Evolutionary conservation across 2,329 filamentous ascomycete species (phyloP), one percentile per base, ranked within the genome.

Genomic region (Ambrosiella xylebori): DNA sequence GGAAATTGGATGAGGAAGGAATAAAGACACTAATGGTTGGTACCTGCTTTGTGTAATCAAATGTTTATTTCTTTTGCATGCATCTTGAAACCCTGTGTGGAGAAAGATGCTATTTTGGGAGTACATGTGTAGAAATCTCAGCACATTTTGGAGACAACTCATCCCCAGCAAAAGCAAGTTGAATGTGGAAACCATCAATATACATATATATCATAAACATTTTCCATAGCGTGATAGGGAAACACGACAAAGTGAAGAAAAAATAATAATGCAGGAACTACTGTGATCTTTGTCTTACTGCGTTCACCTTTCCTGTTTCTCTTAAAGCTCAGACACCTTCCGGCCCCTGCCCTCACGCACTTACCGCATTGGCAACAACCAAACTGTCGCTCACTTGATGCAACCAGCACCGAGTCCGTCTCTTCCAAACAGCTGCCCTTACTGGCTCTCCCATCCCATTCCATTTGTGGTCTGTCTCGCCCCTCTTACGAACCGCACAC

Each of bases 1-100:
- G 15, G 11, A 35, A n/a, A 45, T 19, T 13, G 13, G 17, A 9
- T 27, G 11, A 36, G 41, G 13, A 39, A 44, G 44, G n/a, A 47
- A 27, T 35, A 56, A 38, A 27, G 8, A 47, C 40, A 7, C 36
- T 41, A 11, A 40, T 3, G 9, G 47, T 51, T 51, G 47, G 47
- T 51, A 51, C 19, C 47, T 51, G 47, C 47, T 27, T 51, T 51
- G 47, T 51, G 47, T 19, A 51, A 51, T 51, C 47, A 51, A 51
- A 51, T 8, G 19, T 17, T 13, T 47, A 17, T 15, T 47, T 47
- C 13, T 47, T n/a, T 15, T 47, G 44, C 44, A 47, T 13, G 13
- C 44, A 47, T 17, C 4, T 47, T 47, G 44, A 47, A 47, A 47
- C n/a, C 4, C 27, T 27, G 27, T 27, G 27, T 27, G 4, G 27